Evolutionary conservation across 768 basidiomycete species (phyloP), one percentile per base, ranked within the genome.

Genomic region (Pleurotus djamor): DNA sequence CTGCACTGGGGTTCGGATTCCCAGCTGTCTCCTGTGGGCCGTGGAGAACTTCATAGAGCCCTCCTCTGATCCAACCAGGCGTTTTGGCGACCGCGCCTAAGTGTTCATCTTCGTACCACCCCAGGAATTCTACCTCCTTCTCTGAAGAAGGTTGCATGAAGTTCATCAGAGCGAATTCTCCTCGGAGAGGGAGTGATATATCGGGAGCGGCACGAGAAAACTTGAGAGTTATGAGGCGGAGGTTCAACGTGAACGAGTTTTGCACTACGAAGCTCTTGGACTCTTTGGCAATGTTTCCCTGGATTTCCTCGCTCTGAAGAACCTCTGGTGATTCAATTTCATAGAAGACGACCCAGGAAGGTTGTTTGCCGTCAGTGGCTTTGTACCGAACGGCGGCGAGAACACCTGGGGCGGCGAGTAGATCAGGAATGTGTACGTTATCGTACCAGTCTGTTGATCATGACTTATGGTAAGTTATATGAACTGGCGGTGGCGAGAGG

Each of bases 21-120:
- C 62, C 62, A 8, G 58, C 60, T n/a, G 69, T 47, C 41, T 67
- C 62, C 32, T 52, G 62, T 6, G 51, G n/a, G 48, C 60, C 59
- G 5, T 66, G 57, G 43, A 67, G 43, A 8, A 76, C 59, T 36
- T 67, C 66, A 65, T 63, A 77, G 28, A 74, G 64, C 43, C 72
- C 61, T 12, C 64, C 67, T 43, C 72, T 64, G 17, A 65, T 57
- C 66, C 71, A 77, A 6, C 75, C 73, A 12, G 70, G 69, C 2
- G 69, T 57, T 56, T 68, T 68, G 32, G 69, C 49, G 7, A 74
- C 52, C 48, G 68, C 54, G 5, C 60, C 65, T 56, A 76, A 65
- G 49, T 76, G 73, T 48, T 75, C 74, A 36, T 71, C 72, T n/a
- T 74, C 65, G 60, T 76, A 76, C 73, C 73, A 75, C 45, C 63